phyloP scores from a whole-genome alignment of 192 early-diverging fungal species.

The Backusella psychrophila region DNA sequence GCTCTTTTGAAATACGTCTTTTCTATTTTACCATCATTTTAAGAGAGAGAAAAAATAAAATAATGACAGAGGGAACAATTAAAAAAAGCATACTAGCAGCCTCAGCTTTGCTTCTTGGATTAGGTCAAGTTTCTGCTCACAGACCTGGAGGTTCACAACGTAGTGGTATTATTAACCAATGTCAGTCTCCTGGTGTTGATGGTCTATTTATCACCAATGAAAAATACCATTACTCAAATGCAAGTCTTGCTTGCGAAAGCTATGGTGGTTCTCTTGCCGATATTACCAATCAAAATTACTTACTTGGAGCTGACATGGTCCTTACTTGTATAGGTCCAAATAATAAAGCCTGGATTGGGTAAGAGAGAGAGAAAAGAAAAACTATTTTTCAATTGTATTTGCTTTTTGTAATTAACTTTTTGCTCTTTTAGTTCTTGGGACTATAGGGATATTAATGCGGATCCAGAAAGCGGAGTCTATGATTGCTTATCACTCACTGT shows the following conservation, averaged over 20 bases:
- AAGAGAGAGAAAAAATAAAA: not conserved
- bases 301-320: slow-evolving; percentile 2
- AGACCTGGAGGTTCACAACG: not conserved
- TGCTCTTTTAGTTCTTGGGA: not conserved
- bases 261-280: slow-evolving; percentile 1
- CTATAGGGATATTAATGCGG: not conserved
- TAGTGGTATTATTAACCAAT: not conserved
- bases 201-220: not conserved
- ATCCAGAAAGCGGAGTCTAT: not conserved
- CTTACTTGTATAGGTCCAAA: slow-evolving; percentile 5
- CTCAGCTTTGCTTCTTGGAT: not conserved
- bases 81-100: not conserved
- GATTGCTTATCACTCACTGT: not conserved
- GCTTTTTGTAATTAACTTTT: not conserved
- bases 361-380: not conserved
- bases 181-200: not conserved
- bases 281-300: not conserved
- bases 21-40: not conserved
- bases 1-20: not conserved
- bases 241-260: not conserved
- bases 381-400: not conserved
- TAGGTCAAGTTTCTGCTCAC: not conserved
- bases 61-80: not conserved
- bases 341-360: slow-evolving; percentile 7
- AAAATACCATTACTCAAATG: not conserved